Base-by-base conservation (phyloP, 2,329 filamentous ascomycete species). In the Teratosphaeria viscida region DNA sequence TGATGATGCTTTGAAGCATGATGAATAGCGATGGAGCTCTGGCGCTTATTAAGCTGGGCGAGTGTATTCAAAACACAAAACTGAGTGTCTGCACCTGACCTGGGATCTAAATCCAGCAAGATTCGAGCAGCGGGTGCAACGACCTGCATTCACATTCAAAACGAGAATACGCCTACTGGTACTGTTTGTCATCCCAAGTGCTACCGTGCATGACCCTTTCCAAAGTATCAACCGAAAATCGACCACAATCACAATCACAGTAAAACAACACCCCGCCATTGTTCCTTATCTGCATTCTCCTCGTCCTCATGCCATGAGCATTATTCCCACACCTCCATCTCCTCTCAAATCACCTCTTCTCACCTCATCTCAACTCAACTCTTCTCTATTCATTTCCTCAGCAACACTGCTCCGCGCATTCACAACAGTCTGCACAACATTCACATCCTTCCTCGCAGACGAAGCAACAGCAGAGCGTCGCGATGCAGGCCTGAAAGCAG, bases 381-480 rank as follows among this genome's bases (percentile, higher is more conserved):
- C 43, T 19, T 23, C 8, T 49, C 16, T 49, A 12, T 55, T 52
- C 53, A 55, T 14, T 23, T 23, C 10, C 37, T 39, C 65, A 71
- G 62, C 68, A 72, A 62, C 69, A 72, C 54, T 71, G 71, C 58
- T 66, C 70, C 57, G 73, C 77, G 70, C 79, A 82, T 60, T 81
- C 81, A 66, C 81, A 80, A 71, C 82, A 85, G 5, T 85, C 83
- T n/a, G 78, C 74, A 68, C 83, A 85, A 67, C 83, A 86, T 32
- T 85, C 83, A 67, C 83, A 86, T 32, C 80, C 77, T 72, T 85
- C 83, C 68, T 85, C 83, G 66, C 81, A 84, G 32, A 86, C 76
- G 72, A 83, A 86, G 68, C 83, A 85, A 70, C 83, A 86, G 75
- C 83, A 85, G 43, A 86, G 71, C 37, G 76, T 76, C 55, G 80